Conservation (phyloP, 352 stramenopile genomes). For the Thraustochytrium sp. region DNA sequence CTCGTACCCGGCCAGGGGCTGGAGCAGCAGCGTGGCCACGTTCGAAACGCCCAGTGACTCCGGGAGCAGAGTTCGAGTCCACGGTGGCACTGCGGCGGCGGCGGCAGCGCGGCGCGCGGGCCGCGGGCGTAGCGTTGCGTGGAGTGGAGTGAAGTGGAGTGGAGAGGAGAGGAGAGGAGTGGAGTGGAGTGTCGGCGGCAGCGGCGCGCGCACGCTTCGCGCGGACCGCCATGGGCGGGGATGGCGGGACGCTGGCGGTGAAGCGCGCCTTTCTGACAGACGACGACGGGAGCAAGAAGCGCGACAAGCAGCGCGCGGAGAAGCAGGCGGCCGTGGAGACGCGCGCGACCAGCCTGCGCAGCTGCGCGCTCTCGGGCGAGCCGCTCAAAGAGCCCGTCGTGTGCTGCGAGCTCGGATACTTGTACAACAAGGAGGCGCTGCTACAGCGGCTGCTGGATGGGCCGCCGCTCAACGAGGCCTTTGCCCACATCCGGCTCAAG, state of each 20-base stretch:
- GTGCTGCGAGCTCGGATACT: slow-evolving; percentile 73
- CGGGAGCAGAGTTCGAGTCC: no score
- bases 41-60: no score
- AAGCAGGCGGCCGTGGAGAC: slow-evolving; percentile 12
- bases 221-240: slow-evolving; percentile 87
- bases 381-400: slow-evolving; percentile 72
- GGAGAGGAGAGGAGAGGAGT: no score
- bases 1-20: no score
- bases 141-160: no score
- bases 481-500: slow-evolving; percentile 73
- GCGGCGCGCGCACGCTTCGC: no score
- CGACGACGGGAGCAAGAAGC: background rate
- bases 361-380: slow-evolving; percentile 70
- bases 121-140: no score
- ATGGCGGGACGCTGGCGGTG: slow-evolving; percentile 84
- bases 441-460: slow-evolving; percentile 71
- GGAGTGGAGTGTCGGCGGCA: no score
- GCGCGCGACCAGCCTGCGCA: background rate
- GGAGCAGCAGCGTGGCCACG: no score
- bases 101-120: no score
- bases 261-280: slow-evolving; percentile 84
- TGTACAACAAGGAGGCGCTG: slow-evolving; percentile 84
- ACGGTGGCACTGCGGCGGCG: no score
- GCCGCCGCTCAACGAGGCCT: slow-evolving; percentile 64
- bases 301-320: slow-evolving; percentile 51